Percentiles rank a stretch among this genome's conserved stretches.
Conservation (phyloP, 345 rosid genomes). For the Eutrema japonicum region DNA sequence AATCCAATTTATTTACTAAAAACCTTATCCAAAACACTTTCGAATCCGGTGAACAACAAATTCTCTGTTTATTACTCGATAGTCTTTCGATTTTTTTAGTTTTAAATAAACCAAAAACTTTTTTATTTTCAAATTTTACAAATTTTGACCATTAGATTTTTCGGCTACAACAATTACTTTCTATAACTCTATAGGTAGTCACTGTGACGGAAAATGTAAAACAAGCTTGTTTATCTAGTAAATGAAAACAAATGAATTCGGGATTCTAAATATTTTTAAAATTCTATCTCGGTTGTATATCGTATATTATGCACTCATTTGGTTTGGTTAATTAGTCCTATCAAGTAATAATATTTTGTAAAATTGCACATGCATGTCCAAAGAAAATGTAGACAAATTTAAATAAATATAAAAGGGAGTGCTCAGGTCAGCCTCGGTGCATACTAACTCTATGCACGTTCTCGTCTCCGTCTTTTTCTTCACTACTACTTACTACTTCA, state of each 20-base stretch:
- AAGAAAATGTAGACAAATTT: conserved; percentile 23
- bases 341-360: neutral
- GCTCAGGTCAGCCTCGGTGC: conserved; percentile 44
- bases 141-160: no score
- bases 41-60: no score
- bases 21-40: no score
- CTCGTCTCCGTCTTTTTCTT: conserved; percentile 37
- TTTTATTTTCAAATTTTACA: no score
- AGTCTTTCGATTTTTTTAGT: no score
- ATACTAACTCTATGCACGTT: conserved; percentile 43
- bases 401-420: neutral
- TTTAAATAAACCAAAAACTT: no score
- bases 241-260: neutral
- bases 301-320: neutral
- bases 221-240: neutral
- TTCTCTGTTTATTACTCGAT: no score
- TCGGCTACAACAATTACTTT: neutral
- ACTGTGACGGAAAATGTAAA: no score
- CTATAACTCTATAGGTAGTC: neutral
- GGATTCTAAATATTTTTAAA: conserved; percentile 10
- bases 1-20: no score
- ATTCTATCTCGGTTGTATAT: neutral
- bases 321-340: neutral
- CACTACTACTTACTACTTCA: neutral
- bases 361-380: conserved; percentile 35